Percentiles rank a stretch among this genome's conserved stretches.
Evolutionary conservation across 2,329 filamentous ascomycete genomes (phyloP).

Genomic region (Aspergillus tubingensis): DNA sequence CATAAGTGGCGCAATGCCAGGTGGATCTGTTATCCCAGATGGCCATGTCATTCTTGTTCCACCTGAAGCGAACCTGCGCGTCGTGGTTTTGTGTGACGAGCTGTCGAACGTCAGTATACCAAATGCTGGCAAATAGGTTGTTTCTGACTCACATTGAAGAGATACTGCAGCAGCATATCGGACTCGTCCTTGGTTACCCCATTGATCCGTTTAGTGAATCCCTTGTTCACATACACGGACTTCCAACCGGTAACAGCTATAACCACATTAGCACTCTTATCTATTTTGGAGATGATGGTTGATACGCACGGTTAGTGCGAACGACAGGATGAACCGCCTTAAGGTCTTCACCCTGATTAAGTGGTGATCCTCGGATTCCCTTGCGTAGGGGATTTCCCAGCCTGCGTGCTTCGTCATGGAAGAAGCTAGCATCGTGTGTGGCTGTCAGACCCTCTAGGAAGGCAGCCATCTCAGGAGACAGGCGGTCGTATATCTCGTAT

Average conservation of each 20-base stretch:
- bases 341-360: slow-evolving; percentile 57
- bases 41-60: slow-evolving; percentile 51
- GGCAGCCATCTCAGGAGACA: slow-evolving; percentile 56
- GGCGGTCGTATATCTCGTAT: slow-evolving; percentile 66
- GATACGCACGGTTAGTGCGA: slow-evolving; percentile 55
- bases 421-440: slow-evolving; percentile 57
- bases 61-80: slow-evolving; percentile 52
- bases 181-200: slow-evolving; percentile 49
- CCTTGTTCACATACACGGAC: slow-evolving; percentile 52
- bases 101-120: slow-evolving; percentile 4
- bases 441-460: slow-evolving; percentile 63
- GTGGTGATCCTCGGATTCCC: slow-evolving; percentile 54
- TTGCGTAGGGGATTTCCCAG: slow-evolving; percentile 40
- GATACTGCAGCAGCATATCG: slow-evolving; percentile 45
- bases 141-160: slow-evolving; percentile 36
- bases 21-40: slow-evolving; percentile 32
- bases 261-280: background rate
- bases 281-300: background rate
- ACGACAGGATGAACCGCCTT: slow-evolving; percentile 58
- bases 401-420: slow-evolving; percentile 46
- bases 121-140: background rate
- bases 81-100: slow-evolving; percentile 52
- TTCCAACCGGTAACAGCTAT: slow-evolving; percentile 63
- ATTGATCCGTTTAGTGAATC: slow-evolving; percentile 46
- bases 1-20: slow-evolving; percentile 48